These are phyloP conservation scores for Vitis rotundifolia DNA, from an alignment of 164 flowering plant species.

Conservation along the genomic window DNA sequence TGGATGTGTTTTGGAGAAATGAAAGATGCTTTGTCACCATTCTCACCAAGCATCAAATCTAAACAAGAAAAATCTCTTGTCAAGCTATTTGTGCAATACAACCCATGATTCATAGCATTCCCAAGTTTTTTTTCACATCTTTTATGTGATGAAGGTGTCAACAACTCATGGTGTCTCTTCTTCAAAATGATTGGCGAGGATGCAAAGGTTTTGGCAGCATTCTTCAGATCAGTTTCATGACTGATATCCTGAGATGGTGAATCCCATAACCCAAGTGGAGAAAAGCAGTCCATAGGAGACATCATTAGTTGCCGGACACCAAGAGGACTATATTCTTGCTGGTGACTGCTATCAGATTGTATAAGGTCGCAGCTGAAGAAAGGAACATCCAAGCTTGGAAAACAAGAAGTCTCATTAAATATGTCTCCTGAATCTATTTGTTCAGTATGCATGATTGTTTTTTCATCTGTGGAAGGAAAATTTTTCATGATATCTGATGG, in stretches of 20 bases:
- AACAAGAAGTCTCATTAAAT: slow-evolving; percentile 90
- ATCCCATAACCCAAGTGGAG: slow-evolving; percentile 81
- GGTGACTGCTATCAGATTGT: slow-evolving; percentile 65
- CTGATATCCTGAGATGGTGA: slow-evolving; percentile 71
- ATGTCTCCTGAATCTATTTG: slow-evolving; percentile 52
- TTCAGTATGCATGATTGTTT: slow-evolving; percentile 18
- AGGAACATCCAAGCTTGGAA: slow-evolving; percentile 91
- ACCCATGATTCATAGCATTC: slow-evolving; percentile 30
- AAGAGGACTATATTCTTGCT: slow-evolving; percentile 91
- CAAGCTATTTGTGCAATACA: slow-evolving; percentile 32
- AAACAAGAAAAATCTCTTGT: slow-evolving; percentile 50
- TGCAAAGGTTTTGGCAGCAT: slow-evolving; percentile 82
- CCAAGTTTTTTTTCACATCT: slow-evolving; percentile 70
- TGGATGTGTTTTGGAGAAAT: neutral
- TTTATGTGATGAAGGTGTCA: slow-evolving; percentile 65
- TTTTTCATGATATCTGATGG: slow-evolving; percentile 21
- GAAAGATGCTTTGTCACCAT: neutral
- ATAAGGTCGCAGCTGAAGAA: slow-evolving; percentile 93
- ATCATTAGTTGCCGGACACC: slow-evolving; percentile 89
- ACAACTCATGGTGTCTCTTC: slow-evolving; percentile 79
- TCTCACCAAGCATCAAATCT: slow-evolving; percentile 48
- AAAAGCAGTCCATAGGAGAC: slow-evolving; percentile 61
- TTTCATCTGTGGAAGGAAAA: slow-evolving; percentile 31
- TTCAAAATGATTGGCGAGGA: slow-evolving; percentile 83
- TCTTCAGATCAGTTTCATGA: slow-evolving; percentile 72